Conservation (phyloP, 2,329 filamentous ascomycete species). For the Sarocladium oryzae region DNA sequence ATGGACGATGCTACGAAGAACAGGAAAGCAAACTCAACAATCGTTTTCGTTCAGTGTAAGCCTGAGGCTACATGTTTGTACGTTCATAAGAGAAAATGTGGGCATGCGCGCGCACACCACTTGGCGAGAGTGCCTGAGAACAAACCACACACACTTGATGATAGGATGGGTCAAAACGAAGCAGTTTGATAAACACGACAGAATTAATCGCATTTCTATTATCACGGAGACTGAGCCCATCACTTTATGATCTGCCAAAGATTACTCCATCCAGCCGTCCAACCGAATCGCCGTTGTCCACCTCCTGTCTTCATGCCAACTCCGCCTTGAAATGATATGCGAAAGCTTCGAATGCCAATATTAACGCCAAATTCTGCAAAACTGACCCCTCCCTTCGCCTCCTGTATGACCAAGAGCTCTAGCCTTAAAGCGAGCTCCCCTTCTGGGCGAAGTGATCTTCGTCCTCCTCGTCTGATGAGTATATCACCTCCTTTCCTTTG, state of each 20-base stretch:
- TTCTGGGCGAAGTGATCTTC: conserved; percentile 23
- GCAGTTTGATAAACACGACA: no score
- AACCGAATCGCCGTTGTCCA: not conserved
- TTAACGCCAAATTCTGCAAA: not conserved
- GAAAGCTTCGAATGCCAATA: not conserved
- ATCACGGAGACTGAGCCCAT: no score
- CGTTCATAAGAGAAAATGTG: no score
- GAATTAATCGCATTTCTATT: conserved; percentile 2
- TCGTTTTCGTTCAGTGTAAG: no score
- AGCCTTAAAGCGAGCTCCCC: conserved; percentile 36
- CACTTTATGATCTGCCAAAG: no score
- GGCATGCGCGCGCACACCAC: no score
- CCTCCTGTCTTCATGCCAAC: not conserved
- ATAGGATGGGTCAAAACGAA: no score
- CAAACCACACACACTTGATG: no score
- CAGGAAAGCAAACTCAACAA: no score
- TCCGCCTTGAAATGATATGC: not conserved
- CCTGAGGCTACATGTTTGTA: no score
- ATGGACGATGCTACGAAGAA: no score
- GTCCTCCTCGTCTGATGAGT: conserved; percentile 29
- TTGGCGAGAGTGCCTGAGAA: no score
- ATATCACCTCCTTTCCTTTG: conserved; percentile 42
- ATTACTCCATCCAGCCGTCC: not conserved
- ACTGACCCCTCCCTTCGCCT: not conserved
- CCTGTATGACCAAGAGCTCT: not conserved